These are phyloP conservation scores for Acacia acuminata DNA, from an alignment of 306 rosid species.

Conservation along the genomic window DNA sequence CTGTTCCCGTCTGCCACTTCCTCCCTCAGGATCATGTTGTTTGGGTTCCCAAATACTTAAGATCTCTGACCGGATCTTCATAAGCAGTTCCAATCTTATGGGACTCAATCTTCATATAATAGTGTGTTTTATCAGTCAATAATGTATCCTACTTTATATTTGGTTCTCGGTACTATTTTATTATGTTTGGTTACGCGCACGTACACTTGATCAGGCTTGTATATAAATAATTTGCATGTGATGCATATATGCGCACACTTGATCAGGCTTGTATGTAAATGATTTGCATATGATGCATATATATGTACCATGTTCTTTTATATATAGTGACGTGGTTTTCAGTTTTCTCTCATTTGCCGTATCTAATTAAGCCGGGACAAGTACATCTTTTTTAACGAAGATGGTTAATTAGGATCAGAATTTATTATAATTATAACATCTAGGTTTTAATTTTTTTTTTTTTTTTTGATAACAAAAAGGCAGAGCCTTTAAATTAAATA, in stretches of 20 bases:
- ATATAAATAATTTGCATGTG: not conserved
- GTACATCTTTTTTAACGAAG: no score
- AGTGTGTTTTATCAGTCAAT: not conserved
- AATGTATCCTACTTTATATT: not conserved
- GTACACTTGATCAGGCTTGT: not conserved
- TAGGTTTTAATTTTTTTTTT: no score
- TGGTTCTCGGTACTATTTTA: not conserved
- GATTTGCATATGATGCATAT: not conserved
- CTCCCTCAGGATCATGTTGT: constrained; percentile 84
- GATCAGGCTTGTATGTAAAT: not conserved
- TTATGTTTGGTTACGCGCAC: not conserved
- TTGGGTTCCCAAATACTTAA: constrained; percentile 56
- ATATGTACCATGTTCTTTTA: not conserved
- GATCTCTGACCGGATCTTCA: not conserved
- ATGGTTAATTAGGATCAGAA: no score
- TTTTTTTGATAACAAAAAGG: no score
- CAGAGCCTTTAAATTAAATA: no score
- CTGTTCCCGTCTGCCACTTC: constrained; percentile 77
- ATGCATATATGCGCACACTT: not conserved
- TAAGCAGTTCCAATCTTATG: not conserved
- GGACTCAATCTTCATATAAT: not conserved
- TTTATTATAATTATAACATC: no score
- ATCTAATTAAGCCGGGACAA: not conserved
- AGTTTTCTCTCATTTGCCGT: not conserved
- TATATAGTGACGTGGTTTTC: not conserved